Conservation (phyloP, 176 grass and related monocot species). For the Eleusine indica region DNA sequence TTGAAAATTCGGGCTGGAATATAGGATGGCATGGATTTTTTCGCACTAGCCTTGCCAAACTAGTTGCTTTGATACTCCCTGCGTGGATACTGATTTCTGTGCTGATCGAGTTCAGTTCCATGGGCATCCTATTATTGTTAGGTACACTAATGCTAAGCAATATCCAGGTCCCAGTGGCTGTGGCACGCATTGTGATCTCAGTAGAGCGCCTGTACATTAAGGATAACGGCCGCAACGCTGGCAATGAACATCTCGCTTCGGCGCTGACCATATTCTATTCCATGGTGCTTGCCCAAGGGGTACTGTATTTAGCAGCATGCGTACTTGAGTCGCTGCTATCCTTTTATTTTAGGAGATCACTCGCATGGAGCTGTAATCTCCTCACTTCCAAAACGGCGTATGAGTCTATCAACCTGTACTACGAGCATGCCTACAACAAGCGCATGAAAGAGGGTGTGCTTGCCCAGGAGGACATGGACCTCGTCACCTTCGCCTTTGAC, state of each 20-base stretch:
- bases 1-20: background rate
- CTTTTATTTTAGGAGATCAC: background rate
- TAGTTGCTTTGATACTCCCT: background rate
- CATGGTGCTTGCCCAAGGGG: constrained; percentile 31
- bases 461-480: background rate
- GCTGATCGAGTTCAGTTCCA: background rate
- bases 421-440: constrained; percentile 17
- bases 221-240: no score
- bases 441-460: constrained; percentile 1
- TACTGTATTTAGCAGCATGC: background rate
- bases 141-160: background rate
- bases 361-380: background rate
- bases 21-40: no score
- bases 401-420: background rate
- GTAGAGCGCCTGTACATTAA: background rate
- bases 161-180: background rate
- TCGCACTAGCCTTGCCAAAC: background rate
- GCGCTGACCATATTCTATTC: background rate
- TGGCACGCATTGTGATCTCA: background rate
- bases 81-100: background rate
- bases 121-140: background rate
- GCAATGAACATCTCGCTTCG: background rate
- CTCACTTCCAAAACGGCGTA: background rate
- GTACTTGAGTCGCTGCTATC: background rate
- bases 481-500: background rate